phyloP scores from a whole-genome alignment of 805 yeast species.

The Saturnispora hagleri region DNA sequence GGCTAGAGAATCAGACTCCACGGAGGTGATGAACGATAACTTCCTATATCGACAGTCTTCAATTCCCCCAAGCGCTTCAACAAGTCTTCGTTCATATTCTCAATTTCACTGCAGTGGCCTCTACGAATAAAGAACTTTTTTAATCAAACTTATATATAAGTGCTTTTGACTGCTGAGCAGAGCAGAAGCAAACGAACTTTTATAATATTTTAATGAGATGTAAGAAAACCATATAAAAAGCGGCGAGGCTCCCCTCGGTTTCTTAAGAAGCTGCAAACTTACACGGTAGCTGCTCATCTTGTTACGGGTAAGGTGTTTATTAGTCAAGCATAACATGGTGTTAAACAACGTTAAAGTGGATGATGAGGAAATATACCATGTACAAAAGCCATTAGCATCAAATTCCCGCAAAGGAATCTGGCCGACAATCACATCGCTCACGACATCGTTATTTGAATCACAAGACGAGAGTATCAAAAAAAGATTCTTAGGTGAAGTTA shows the following conservation, averaged over 20 bases:
- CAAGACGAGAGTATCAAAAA: constrained; percentile 10
- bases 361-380: neutral
- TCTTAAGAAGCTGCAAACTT: neutral
- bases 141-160: neutral
- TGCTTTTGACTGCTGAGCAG: constrained; percentile 2
- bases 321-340: neutral
- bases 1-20: neutral
- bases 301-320: neutral
- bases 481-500: constrained; percentile 7
- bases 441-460: constrained; percentile 17
- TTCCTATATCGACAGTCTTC: neutral
- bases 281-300: neutral
- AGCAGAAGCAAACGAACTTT: neutral
- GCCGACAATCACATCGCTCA: constrained; percentile 6
- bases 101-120: constrained; percentile 3
- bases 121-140: neutral
- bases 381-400: neutral
- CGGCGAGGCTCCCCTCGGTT: neutral
- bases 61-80: neutral
- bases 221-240: neutral
- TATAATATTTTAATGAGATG: neutral
- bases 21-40: neutral
- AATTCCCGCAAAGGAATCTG: neutral
- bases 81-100: neutral
- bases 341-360: neutral